These are phyloP conservation scores for Fagopyrum esculentum DNA, from an alignment of 148 eudicot species.

Conservation along the genomic window DNA sequence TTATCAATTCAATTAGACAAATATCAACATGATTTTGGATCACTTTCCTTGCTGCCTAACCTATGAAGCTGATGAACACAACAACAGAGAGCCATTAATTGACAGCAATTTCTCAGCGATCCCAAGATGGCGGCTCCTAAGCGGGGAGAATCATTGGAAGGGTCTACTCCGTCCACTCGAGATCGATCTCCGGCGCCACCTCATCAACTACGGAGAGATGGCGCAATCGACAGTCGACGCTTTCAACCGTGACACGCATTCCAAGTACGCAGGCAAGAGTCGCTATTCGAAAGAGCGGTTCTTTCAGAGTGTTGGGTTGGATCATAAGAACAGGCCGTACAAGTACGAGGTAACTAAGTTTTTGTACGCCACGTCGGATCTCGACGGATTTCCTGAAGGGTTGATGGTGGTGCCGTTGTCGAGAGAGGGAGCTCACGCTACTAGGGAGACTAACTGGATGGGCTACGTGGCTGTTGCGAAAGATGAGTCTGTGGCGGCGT, in stretches of 20 bases:
- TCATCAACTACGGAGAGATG: slow-evolving; percentile 78
- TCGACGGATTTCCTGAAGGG: slow-evolving; percentile 43
- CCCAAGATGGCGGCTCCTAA: slow-evolving; percentile 47
- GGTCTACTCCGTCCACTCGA: slow-evolving; percentile 56
- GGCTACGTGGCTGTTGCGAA: slow-evolving; percentile 78
- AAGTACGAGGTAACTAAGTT: slow-evolving; percentile 62
- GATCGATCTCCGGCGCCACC: slow-evolving; percentile 48
- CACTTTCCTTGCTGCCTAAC: neutral
- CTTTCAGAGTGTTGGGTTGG: slow-evolving; percentile 24
- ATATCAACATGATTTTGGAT: neutral
- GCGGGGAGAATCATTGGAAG: slow-evolving; percentile 59
- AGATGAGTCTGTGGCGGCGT: slow-evolving; percentile 39
- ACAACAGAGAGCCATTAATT: slow-evolving; percentile 2
- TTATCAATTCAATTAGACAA: neutral
- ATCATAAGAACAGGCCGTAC: slow-evolving; percentile 25
- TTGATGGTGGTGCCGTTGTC: slow-evolving; percentile 55
- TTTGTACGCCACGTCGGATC: slow-evolving; percentile 56
- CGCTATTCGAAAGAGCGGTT: slow-evolving; percentile 18
- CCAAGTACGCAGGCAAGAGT: slow-evolving; percentile 30
- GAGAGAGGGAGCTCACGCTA: slow-evolving; percentile 49
- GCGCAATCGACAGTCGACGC: slow-evolving; percentile 69
- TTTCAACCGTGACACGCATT: slow-evolving; percentile 42
- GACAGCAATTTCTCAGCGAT: neutral
- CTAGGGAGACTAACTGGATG: slow-evolving; percentile 69
- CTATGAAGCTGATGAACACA: neutral